A percentile compares a stretch with the other conserved stretches of the same genome.
Evolutionary conservation across 2,329 filamentous ascomycete genomes (phyloP).

Genomic region (Lojkania enalia): DNA sequence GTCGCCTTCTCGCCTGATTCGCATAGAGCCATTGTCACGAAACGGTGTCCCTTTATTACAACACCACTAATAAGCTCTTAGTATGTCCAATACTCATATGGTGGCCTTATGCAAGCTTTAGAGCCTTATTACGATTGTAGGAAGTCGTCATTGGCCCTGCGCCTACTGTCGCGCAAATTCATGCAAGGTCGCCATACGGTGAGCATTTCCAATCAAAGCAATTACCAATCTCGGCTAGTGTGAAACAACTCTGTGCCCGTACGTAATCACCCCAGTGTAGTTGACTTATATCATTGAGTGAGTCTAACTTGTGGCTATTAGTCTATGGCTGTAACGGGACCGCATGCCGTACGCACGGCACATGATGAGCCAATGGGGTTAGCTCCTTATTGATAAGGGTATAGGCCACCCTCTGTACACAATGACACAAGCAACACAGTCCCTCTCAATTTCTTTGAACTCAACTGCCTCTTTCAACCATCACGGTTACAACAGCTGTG

Average conservation of each 20-base stretch:
- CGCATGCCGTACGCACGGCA: no score
- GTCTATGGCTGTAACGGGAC: no score
- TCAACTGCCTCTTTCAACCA: no score
- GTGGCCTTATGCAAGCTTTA: slow-evolving; percentile 1
- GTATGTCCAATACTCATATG: not conserved
- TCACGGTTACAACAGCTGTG: no score
- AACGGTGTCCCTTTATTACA: not conserved
- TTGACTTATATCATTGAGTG: not conserved
- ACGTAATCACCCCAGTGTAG: slow-evolving; percentile 3
- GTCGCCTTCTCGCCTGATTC: slow-evolving; percentile 1
- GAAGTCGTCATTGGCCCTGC: not conserved
- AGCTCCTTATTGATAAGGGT: no score
- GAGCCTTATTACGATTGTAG: not conserved
- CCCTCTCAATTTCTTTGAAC: no score
- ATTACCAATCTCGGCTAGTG: slow-evolving; percentile 2
- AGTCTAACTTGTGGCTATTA: slow-evolving; percentile 3
- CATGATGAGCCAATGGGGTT: no score
- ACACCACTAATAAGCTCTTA: not conserved
- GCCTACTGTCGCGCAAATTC: not conserved
- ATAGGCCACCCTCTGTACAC: no score
- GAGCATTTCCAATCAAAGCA: slow-evolving; percentile 4
- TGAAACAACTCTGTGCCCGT: slow-evolving; percentile 1
- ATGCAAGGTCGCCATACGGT: slow-evolving; percentile 6
- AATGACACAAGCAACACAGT: no score
- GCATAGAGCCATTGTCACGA: not conserved